Base-by-base conservation (phyloP, 2,329 filamentous ascomycete genomes). In the Acarospora socialis region DNA sequence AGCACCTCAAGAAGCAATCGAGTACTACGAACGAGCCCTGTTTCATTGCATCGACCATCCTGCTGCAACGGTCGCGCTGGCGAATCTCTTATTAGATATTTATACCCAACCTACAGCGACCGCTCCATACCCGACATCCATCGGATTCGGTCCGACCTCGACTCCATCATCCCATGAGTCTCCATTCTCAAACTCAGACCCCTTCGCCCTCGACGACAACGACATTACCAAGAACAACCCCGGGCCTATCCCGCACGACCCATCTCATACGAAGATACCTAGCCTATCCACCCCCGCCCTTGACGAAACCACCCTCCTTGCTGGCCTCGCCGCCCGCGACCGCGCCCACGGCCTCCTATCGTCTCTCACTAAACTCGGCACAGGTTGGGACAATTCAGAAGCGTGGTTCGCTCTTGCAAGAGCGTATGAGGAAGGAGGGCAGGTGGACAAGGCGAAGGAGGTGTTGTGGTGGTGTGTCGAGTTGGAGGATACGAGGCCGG, bases 391-490 rank as follows among this genome's bases (percentile, higher is more conserved):
- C 54, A 72, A 78, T 51, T 76, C 81, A 0, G 90, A 95, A 51
- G 90, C 87, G 4, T 98, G 90, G 90, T 87, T 83, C 48, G 72
- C 79, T 4, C 68, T 98, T 20, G 81, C 84, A 1, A 67, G 83
- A 40, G 84, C 82, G 7, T 81, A 94, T 48, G 90, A 98, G 55
- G 73, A 84, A 50, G 81, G 81, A 35, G 81, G 79, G 0, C 81
- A 93, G 59, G 56, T 73, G 2, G 81, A 90, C 21, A 92, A 87
- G 61, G 80, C 90, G 9, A 92, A 86, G 59, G 80, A 90, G 45
- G 83, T 86, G 27, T 66, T 95, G 5, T 95, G 90, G 90, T 95
- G 87, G 84, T 92, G 86, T 46, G 81, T 98, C 8, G 84, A 94
- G 56, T 64, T 98, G 18, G 90, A 95, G 52, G 87, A 98, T 51